Conservation (phyloP, 345 rosid species). For the Camelina hispida region DNA sequence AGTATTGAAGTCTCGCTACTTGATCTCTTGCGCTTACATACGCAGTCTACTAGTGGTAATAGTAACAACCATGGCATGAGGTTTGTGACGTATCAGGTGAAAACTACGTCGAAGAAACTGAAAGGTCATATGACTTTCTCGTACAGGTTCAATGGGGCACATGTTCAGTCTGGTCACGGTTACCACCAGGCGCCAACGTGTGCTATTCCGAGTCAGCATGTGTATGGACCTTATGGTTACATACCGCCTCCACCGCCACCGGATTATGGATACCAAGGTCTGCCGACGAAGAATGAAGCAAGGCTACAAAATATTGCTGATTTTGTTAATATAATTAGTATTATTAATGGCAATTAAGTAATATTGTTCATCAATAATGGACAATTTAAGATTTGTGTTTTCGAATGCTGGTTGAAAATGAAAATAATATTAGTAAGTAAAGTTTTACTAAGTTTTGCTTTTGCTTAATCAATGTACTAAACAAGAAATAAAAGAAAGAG, state of each 20-base stretch:
- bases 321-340: background rate
- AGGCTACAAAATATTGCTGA: background rate
- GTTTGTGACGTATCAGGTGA: constrained; percentile 61
- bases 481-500: no score
- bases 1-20: constrained; percentile 63
- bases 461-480: no score
- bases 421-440: no score
- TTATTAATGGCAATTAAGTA: background rate
- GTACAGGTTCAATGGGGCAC: constrained; percentile 50
- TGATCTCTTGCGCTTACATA: constrained; percentile 47
- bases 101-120: constrained; percentile 58
- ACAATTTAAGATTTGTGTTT: background rate
- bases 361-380: background rate
- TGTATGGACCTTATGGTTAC: constrained; percentile 31
- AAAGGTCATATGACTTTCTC: constrained; percentile 64
- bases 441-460: no score
- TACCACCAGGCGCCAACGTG: constrained; percentile 8
- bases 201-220: background rate
- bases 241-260: constrained; percentile 28
- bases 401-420: no score
- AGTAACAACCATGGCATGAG: constrained; percentile 36
- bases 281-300: constrained; percentile 39
- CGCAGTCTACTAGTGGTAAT: constrained; percentile 10
- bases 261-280: constrained; percentile 48
- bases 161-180: background rate